A percentile compares a stretch with the other conserved stretches of the same genome.
Evolutionary conservation across 306 rosid species (phyloP).

Genomic region (Castanopsis chinensis): DNA sequence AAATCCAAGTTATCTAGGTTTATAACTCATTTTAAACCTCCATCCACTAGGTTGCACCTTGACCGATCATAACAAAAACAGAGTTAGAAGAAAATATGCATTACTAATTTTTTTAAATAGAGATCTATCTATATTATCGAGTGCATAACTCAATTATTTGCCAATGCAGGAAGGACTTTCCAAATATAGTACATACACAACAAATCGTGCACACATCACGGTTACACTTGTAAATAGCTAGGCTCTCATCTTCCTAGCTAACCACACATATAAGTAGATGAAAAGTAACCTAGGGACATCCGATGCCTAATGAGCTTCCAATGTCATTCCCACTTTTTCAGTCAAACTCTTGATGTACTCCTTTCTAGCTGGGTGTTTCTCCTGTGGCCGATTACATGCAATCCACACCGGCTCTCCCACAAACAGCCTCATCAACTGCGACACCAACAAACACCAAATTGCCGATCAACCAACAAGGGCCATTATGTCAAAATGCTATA

Average conservation of each 20-base stretch:
- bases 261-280: background rate
- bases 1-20: no score
- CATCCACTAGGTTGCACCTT: no score
- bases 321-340: conserved; percentile 48
- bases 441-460: background rate
- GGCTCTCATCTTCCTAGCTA: background rate
- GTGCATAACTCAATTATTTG: background rate
- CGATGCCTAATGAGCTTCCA: conserved; percentile 55
- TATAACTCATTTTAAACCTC: no score
- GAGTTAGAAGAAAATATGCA: background rate
- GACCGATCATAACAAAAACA: background rate
- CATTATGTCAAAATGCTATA: background rate
- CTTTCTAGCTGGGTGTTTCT: conserved; percentile 77
- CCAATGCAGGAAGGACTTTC: background rate
- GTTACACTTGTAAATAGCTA: background rate
- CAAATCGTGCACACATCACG: no score
- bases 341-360: conserved; percentile 59
- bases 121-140: background rate
- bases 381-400: conserved; percentile 83
- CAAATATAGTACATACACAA: background rate
- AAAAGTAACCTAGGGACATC: background rate
- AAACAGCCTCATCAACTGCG: conserved; percentile 86
- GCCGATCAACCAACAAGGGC: background rate
- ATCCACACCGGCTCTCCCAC: conserved; percentile 92
- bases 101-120: background rate